Base-by-base conservation (phyloP, 805 yeast species). In the Blastobotrys peoriensis region DNA sequence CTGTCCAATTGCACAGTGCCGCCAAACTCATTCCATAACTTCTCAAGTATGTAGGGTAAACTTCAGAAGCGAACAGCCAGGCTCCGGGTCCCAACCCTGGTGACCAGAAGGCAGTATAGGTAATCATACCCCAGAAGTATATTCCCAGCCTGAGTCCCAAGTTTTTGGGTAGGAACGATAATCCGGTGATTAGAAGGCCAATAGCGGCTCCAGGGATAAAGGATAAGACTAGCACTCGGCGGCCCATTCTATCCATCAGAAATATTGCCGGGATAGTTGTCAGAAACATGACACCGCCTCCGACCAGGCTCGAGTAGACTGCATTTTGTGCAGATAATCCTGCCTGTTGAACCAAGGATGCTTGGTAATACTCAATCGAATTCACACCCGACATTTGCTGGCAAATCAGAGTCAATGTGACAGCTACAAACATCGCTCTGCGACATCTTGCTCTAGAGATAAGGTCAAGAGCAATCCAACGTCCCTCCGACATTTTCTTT, bases 381-480 rank as follows among this genome's bases (percentile, higher is more conserved):
- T 43, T 43, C n/a, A 43, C 41, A 17, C 46, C 46, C 33, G 43
- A 43, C 46, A 43, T 43, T 23, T 43, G 43, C 27, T 47, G 48
- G 10, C 48, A 45, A 3, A 45, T 41, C 6, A 45, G 23, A 23
- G 36, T 45, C 15, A 28, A 45, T 3, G 43, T 30, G 13, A 43
- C 48, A 5, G 48, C 48, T 5, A 45, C 45, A 8, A 43, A 18
- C n/a, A 45, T 19, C 21, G 48, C 48, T 3, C 48, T 22, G 25
- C 36, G 35, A 23, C 48, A 45, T 15, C 48, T 34, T 15, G 48
- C 46, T 22, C 25, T 27, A 23, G 42, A 41, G 4, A 45, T 6
- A 4, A 45, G 40, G 23, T 44, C 48, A 23, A 45, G 33, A 18
- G 21, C 33, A 25, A 43, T 27, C 22, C 44, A 40, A 9, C 46